These are phyloP conservation scores for Ceratocystis papillata DNA, from an alignment of 2,329 filamentous ascomycete genomes.

Conservation along the genomic window DNA sequence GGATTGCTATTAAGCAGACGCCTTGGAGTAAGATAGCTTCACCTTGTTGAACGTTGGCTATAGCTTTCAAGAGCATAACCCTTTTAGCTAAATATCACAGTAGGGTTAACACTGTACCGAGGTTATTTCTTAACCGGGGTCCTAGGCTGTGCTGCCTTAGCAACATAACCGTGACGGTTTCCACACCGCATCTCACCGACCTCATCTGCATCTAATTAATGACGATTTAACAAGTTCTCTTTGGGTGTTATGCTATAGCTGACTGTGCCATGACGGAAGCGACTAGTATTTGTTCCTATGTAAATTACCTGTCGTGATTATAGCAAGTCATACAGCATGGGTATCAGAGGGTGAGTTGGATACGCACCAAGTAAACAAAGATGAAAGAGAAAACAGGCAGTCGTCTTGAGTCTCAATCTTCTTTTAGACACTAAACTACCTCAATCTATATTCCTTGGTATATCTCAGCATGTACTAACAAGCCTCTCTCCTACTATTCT, in stretches of 20 bases:
- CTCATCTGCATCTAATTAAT: too few species aligned
- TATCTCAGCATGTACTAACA: slow-evolving; percentile 9
- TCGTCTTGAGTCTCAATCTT: neutral
- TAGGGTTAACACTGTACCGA: neutral
- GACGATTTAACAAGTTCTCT: too few species aligned
- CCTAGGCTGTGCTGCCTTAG: neutral
- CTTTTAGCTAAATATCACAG: neutral
- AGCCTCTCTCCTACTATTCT: too few species aligned
- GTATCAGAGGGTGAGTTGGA: slow-evolving; percentile 50
- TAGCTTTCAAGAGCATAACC: neutral
- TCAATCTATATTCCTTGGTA: too few species aligned
- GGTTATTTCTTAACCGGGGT: neutral
- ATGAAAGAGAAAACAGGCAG: neutral
- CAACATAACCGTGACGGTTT: neutral
- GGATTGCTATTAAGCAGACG: neutral
- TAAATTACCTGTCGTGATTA: neutral
- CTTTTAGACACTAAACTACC: neutral
- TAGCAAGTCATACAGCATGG: slow-evolving; percentile 36
- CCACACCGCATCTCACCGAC: neutral
- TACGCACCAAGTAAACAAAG: slow-evolving; percentile 14
- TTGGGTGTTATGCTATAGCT: too few species aligned
- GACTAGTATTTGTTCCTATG: too few species aligned
- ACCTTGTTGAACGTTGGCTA: neutral
- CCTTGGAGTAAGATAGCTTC: neutral
- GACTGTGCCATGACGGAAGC: too few species aligned